Base-by-base conservation (phyloP, 2,329 filamentous ascomycete genomes). In the Calonectria ilicicola region DNA sequence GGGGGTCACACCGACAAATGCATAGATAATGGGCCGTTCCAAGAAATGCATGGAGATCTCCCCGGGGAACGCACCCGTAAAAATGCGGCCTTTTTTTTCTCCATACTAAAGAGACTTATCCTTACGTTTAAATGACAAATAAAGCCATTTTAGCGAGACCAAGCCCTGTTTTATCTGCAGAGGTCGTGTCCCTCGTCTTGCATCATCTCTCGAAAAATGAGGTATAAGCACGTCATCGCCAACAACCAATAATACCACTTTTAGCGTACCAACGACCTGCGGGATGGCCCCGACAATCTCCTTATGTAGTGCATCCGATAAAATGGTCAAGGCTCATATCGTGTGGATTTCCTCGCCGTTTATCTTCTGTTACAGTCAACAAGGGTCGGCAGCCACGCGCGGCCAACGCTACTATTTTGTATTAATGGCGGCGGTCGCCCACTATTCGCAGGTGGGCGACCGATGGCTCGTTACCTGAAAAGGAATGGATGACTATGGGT, bases 201-300 rank as follows among this genome's bases (percentile, higher is more conserved):
- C 69, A 71, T 38, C 69, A 71, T 71, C 26, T 32, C 17, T 27
- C 7, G 19, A 49, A 63, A 67, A 67, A 71, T 71, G 69, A 63
- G 53, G 69, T 71, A 42, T 63, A 60, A 71, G 69, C 63, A 71
- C 69, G 69, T 26, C 69, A 71, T 71, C 64, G 38, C 56, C 44
- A 47, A 51, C 38, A 35, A 19, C 58, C 38, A 64, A 69, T 64
- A 42, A 53, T 65, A 65, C 49, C 56, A 42, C 29, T 14, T 47
- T 69, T 60, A 42, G 60, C 21, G 40, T 32, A 10, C 15, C 53
- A 60, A 65, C 40, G 44, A 65, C 14, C 26, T 58, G 64, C 67
- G 67, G 67, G 14, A 47, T 26, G 10, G 27, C 5, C 38, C 67
- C 67, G 67, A 69, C 17, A 47, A 27, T 38, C 27, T 65, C 67